phyloP scores from a whole-genome alignment of 2,329 filamentous ascomycete genomes.

The Pseudogymnoascus sp. region DNA sequence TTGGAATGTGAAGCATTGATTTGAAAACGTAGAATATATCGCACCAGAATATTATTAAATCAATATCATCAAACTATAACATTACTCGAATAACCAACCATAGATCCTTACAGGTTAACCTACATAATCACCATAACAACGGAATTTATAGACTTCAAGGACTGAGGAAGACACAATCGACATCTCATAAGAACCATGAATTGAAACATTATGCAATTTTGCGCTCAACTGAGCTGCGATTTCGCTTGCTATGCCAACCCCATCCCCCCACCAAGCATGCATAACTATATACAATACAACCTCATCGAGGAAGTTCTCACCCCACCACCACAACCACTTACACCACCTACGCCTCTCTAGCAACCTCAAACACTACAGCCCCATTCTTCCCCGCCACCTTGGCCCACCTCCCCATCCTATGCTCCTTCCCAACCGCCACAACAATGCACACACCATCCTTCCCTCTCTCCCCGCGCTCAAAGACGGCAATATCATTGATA shows the following conservation, averaged over 20 bases:
- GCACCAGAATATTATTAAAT: neutral
- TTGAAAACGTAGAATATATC: neutral
- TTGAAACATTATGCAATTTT: conserved; percentile 5
- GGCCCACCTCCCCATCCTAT: conserved; percentile 78
- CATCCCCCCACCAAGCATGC: conserved; percentile 12
- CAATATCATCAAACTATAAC: too few species aligned
- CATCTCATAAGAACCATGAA: neutral
- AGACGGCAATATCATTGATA: conserved; percentile 80
- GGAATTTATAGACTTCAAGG: neutral
- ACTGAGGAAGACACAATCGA: neutral
- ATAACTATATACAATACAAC: conserved; percentile 5
- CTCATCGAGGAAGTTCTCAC: neutral
- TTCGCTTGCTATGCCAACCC: conserved; percentile 10
- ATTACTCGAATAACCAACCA: neutral
- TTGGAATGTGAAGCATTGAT: neutral
- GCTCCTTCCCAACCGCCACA: conserved; percentile 79
- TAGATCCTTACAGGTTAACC: too few species aligned
- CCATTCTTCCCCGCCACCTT: conserved; percentile 64
- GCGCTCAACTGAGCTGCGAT: conserved; percentile 5
- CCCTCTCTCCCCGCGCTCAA: conserved; percentile 73
- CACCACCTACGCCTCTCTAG: neutral
- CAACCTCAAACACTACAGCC: conserved; percentile 77
- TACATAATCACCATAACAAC: neutral
- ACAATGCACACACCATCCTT: conserved; percentile 74
- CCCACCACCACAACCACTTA: neutral